Conservation (phyloP, 805 yeast genomes). For the Saccharomycopsis sp. region DNA sequence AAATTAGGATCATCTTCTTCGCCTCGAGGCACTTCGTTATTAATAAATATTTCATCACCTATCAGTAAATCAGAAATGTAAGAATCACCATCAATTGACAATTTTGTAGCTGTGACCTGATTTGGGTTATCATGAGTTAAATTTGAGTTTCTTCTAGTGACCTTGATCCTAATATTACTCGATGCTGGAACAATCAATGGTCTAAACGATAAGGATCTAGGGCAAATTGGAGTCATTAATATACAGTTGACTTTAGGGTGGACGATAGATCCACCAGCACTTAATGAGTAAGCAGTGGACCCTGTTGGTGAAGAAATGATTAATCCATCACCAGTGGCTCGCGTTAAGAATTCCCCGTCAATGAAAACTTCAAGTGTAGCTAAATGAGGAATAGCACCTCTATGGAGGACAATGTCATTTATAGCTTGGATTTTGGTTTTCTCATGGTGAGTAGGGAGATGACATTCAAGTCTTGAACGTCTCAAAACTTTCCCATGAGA, state of each 20-base stretch:
- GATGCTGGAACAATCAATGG: conserved; percentile 78
- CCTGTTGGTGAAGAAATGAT: conserved; percentile 89
- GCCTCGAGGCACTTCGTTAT: conserved; percentile 58
- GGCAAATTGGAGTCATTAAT: conserved; percentile 84
- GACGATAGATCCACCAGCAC: conserved; percentile 89
- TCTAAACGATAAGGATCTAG: conserved; percentile 82
- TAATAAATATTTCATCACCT: conserved; percentile 76
- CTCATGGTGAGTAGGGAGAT: conserved; percentile 36
- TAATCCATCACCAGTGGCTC: conserved; percentile 90
- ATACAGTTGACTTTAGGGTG: conserved; percentile 84
- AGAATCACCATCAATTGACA: conserved; percentile 74
- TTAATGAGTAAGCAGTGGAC: conserved; percentile 84
- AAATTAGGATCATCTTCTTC: conserved; percentile 43
- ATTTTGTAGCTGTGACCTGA: conserved; percentile 33
- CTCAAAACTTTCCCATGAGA: conserved; percentile 68
- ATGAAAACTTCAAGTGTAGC: conserved; percentile 78
- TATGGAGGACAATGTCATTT: conserved; percentile 84
- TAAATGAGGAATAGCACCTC: conserved; percentile 84
- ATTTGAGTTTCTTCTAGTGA: conserved; percentile 37
- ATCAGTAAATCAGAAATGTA: conserved; percentile 59
- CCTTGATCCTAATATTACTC: conserved; percentile 61
- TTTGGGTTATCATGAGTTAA: neutral
- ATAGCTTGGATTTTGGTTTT: conserved; percentile 60
- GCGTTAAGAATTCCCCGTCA: conserved; percentile 77
- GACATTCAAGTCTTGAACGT: conserved; percentile 75